phyloP scores from a whole-genome alignment of 148 eudicot species.

The Hydrangea macrophylla region DNA sequence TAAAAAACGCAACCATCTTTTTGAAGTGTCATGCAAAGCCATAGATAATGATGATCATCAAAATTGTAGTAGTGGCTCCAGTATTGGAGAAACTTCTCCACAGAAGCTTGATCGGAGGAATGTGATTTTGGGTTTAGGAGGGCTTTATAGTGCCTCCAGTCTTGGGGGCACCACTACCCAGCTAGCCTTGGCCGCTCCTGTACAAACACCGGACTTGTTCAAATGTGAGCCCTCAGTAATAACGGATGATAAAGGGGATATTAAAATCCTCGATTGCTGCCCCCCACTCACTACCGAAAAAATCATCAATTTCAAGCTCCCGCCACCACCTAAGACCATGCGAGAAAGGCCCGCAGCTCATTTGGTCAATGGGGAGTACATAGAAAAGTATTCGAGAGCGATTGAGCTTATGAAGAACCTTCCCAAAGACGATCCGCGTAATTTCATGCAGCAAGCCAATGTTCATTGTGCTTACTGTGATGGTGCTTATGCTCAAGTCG shows the following conservation, averaged over 20 bases:
- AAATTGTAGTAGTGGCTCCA: background rate
- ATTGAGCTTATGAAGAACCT: conserved; percentile 45
- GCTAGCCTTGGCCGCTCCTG: conserved; percentile 31
- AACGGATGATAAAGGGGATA: conserved; percentile 14
- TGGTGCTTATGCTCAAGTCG: conserved; percentile 47
- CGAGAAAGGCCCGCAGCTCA: conserved; percentile 53
- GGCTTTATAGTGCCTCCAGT: conserved; percentile 17
- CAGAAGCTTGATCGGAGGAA: no score
- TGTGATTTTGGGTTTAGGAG: conserved; percentile 41
- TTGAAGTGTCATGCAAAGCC: conserved; percentile 28
- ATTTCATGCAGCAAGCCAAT: conserved; percentile 50
- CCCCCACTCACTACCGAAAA: conserved; percentile 35
- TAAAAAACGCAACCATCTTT: conserved; percentile 4
- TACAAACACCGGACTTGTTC: conserved; percentile 24
- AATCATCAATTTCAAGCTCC: conserved; percentile 26
- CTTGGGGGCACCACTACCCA: no score
- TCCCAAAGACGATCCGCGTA: conserved; percentile 48
- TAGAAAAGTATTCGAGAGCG: conserved; percentile 36
- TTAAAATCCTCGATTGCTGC: conserved; percentile 41
- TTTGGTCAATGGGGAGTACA: conserved; percentile 22
- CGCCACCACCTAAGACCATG: background rate
- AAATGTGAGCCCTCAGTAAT: conserved; percentile 22
- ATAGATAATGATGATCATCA: conserved; percentile 15
- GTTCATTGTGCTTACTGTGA: conserved; percentile 71
- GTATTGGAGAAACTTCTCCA: background rate